These are phyloP conservation scores for Chlorella variabilis DNA, from an alignment of 163 green algal genomes.

Conservation along the genomic window DNA sequence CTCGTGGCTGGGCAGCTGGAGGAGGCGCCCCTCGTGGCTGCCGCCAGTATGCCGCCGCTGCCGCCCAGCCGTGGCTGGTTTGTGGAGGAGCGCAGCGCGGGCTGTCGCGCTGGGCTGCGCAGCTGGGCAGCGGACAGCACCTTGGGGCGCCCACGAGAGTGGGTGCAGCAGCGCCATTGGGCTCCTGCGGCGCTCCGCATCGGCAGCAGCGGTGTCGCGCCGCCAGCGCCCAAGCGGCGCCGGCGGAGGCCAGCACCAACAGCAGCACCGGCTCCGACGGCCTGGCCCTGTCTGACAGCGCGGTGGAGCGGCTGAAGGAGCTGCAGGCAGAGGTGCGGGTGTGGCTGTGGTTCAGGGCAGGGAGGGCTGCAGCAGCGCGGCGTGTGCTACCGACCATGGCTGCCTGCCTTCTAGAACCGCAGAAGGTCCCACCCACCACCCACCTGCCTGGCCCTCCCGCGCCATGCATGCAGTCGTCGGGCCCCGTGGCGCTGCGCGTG, in stretches of 20 bases:
- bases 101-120: neutral
- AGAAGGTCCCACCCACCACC: neutral
- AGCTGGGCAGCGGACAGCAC: neutral
- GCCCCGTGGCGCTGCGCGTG: constrained; percentile 69
- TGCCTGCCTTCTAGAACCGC: no score
- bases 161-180: neutral
- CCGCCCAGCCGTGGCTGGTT: neutral
- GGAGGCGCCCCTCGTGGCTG: neutral
- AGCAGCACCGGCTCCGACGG: constrained; percentile 9
- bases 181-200: neutral
- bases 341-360: neutral
- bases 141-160: neutral
- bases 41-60: neutral
- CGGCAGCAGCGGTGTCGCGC: constrained; percentile 6
- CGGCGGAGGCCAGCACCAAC: neutral
- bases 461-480: constrained; percentile 2
- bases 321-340: constrained; percentile 23
- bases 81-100: neutral
- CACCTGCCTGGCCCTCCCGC: neutral
- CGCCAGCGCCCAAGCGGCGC: constrained; percentile 4
- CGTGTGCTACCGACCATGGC: neutral
- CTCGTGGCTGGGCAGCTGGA: neutral
- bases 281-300: constrained; percentile 33
- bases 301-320: constrained; percentile 40
- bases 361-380: no score